phyloP scores from a whole-genome alignment of 2,329 filamentous ascomycete genomes.

The Periglandula ipomoeae region DNA sequence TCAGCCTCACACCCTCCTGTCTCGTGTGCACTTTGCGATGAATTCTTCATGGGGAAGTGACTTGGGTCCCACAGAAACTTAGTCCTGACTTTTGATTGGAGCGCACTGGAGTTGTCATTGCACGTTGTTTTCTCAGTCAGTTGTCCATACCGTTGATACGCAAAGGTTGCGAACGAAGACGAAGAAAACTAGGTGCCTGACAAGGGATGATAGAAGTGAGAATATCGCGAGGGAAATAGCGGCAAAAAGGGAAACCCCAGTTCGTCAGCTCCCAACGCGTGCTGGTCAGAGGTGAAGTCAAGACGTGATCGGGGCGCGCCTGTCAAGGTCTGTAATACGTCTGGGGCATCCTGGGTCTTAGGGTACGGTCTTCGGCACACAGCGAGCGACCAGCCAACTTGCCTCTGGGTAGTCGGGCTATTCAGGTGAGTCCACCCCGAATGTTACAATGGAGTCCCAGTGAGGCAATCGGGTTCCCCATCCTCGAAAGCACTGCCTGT shows the following conservation, averaged over 20 bases:
- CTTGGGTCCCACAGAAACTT: not conserved
- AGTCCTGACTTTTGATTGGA: not conserved
- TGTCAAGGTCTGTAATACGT: not conserved
- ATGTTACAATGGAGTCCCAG: not conserved
- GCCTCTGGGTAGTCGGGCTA: not conserved
- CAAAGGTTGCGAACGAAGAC: too few relatives aligned
- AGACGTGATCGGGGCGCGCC: not conserved
- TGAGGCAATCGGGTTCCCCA: not conserved
- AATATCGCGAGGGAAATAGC: too few relatives aligned
- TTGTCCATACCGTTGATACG: too few relatives aligned
- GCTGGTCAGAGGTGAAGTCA: too few relatives aligned
- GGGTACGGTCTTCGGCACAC: not conserved
- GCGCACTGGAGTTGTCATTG: not conserved
- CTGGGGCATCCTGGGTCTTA: not conserved
- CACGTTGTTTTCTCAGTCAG: not conserved
- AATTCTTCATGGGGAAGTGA: not conserved
- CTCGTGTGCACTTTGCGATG: not conserved
- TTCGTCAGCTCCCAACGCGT: too few relatives aligned
- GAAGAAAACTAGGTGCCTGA: too few relatives aligned
- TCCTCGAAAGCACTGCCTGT: not conserved
- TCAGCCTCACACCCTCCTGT: slow-evolving; percentile 6
- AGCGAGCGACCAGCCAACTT: not conserved
- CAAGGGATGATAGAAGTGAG: too few relatives aligned
- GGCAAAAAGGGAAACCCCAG: too few relatives aligned
- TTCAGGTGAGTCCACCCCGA: not conserved